A percentile compares a stretch with the other conserved stretches of the same genome.
Conservation (phyloP, 805 yeast species). For the Pichia exigua region DNA sequence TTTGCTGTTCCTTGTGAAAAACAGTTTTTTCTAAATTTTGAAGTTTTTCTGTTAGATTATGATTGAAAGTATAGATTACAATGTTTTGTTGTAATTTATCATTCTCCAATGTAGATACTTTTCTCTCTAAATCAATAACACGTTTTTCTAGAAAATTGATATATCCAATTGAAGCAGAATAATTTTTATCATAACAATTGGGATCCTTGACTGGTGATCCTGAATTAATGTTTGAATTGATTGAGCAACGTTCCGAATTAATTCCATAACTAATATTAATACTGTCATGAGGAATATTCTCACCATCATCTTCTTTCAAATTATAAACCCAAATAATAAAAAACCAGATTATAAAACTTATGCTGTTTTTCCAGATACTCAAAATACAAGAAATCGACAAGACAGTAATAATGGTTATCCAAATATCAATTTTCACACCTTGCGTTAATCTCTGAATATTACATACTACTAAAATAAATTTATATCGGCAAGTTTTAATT, state of each 20-base stretch:
- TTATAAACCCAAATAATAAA: conserved; percentile 12
- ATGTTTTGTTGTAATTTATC: conserved; percentile 12
- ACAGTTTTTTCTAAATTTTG: conserved; percentile 7
- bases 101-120: conserved; percentile 4
- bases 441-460: background rate
- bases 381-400: conserved; percentile 10
- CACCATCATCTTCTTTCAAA: conserved; percentile 2
- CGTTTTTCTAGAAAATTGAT: background rate
- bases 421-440: conserved; percentile 6
- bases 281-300: background rate
- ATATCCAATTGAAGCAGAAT: background rate
- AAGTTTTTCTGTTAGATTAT: conserved; percentile 8
- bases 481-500: background rate
- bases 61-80: conserved; percentile 7
- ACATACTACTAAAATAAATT: background rate
- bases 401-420: conserved; percentile 5
- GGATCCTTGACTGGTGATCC: background rate
- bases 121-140: conserved; percentile 2
- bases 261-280: background rate
- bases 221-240: background rate
- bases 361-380: conserved; percentile 4
- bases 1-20: background rate
- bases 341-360: conserved; percentile 10
- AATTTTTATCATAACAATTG: background rate
- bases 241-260: background rate